Conservation (phyloP, 2,329 filamentous ascomycete species). For the Amauroascus verrucosus region DNA sequence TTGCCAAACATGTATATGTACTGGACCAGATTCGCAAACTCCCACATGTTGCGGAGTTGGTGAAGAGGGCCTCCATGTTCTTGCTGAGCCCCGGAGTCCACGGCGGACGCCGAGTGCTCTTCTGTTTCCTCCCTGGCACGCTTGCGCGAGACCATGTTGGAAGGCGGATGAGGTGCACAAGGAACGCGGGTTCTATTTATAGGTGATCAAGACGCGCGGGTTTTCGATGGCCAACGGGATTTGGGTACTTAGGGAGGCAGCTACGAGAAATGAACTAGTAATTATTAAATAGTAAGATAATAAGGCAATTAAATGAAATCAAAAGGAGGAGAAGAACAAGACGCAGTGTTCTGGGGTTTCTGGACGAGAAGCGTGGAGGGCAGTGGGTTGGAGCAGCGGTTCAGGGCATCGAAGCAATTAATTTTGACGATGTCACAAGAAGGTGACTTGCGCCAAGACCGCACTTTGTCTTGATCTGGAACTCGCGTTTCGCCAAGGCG, state of each 20-base stretch:
- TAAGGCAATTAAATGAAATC: too few species aligned
- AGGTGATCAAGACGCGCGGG: not conserved
- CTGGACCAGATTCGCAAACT: conserved; percentile 88
- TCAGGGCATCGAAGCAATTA: too few species aligned
- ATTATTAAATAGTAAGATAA: too few species aligned
- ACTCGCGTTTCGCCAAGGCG: conserved; percentile 3
- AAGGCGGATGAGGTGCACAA: not conserved
- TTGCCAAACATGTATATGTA: conserved; percentile 88
- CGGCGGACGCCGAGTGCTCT: conserved; percentile 27
- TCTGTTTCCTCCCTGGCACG: conserved; percentile 48
- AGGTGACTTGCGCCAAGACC: not conserved
- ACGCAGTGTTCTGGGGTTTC: not conserved
- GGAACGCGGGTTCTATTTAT: not conserved
- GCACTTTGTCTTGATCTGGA: not conserved
- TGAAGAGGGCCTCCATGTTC: conserved; percentile 43
- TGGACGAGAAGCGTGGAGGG: not conserved
- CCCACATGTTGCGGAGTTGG: conserved; percentile 80
- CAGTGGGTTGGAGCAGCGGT: too few species aligned
- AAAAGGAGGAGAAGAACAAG: not conserved
- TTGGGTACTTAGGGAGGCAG: too few species aligned
- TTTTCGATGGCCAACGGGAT: not conserved
- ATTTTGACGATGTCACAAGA: not conserved
- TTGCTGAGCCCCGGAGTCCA: conserved; percentile 22
- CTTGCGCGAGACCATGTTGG: conserved; percentile 45
- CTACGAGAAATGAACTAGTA: too few species aligned